These are phyloP conservation scores for Aspergillus biplanus DNA, from an alignment of 495 filamentous ascomycete species.

Conservation along the genomic window DNA sequence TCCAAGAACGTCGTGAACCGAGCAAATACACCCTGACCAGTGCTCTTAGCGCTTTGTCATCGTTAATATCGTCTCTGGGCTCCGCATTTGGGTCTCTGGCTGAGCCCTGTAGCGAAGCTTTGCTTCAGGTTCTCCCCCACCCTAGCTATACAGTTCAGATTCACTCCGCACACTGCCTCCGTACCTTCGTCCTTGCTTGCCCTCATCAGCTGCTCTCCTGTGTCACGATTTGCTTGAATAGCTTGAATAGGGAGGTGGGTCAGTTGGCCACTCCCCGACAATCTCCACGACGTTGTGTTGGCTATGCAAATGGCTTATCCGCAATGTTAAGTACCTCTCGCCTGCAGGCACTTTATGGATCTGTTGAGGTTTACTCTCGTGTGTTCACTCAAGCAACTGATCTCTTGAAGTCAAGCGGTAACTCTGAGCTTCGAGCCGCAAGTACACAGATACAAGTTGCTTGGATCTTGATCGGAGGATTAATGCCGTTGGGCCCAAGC, in stretches of 20 bases:
- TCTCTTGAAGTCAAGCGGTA: slow-evolving; percentile 89
- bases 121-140: slow-evolving; percentile 91
- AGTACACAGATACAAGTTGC: slow-evolving; percentile 96
- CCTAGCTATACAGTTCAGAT: slow-evolving; percentile 96
- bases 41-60: slow-evolving; percentile 76
- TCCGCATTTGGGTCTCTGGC: slow-evolving; percentile 77
- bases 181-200: slow-evolving; percentile 84
- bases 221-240: slow-evolving; percentile 96
- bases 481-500: slow-evolving; percentile 96
- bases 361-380: slow-evolving; percentile 91
- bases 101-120: slow-evolving; percentile 80
- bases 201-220: slow-evolving; percentile 90
- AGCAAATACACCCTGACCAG: slow-evolving; percentile 83
- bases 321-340: slow-evolving; percentile 89
- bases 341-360: slow-evolving; percentile 87
- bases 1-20: slow-evolving; percentile 90
- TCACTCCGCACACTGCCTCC: slow-evolving; percentile 80
- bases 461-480: slow-evolving; percentile 93
- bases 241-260: slow-evolving; percentile 81
- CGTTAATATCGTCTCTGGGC: slow-evolving; percentile 77
- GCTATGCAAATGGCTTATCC: slow-evolving; percentile 91
- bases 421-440: slow-evolving; percentile 87
- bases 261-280: slow-evolving; percentile 76
- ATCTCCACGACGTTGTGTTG: slow-evolving; percentile 81
- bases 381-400: slow-evolving; percentile 90